Percentiles rank a stretch among this genome's conserved stretches.
Evolutionary conservation across 768 basidiomycete genomes (phyloP).

Genomic region (Tricholoma sp.): DNA sequence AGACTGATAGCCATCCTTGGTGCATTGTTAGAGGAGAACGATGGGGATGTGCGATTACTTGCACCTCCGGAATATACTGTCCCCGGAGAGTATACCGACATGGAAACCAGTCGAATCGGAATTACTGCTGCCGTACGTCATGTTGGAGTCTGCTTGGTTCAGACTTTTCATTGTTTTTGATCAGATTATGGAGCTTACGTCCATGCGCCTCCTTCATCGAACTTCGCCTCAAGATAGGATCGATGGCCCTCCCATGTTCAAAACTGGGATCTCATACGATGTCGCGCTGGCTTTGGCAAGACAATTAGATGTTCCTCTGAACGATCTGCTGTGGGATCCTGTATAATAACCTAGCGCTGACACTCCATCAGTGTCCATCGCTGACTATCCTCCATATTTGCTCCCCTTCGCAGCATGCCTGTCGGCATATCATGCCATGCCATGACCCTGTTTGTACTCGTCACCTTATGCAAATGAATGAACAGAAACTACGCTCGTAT

Average conservation of each 20-base stretch:
- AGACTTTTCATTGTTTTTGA: not conserved
- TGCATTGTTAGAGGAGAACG: constrained; percentile 71
- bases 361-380: too few relatives aligned
- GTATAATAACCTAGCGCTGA: constrained; percentile 14
- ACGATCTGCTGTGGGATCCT: constrained; percentile 70
- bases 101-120: constrained; percentile 61
- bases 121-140: constrained; percentile 53
- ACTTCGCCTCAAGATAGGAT: constrained; percentile 56
- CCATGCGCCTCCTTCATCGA: constrained; percentile 62
- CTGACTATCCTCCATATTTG: too few relatives aligned
- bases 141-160: not conserved
- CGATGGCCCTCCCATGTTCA: constrained; percentile 69
- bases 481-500: too few relatives aligned
- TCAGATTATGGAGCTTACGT: constrained; percentile 64
- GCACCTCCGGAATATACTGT: constrained; percentile 41
- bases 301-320: constrained; percentile 52
- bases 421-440: too few relatives aligned
- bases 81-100: constrained; percentile 71
- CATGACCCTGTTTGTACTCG: too few relatives aligned
- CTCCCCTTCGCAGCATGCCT: too few relatives aligned
- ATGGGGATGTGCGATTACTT: constrained; percentile 40
- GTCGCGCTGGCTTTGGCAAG: constrained; percentile 50
- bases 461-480: too few relatives aligned
- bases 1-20: constrained; percentile 78
- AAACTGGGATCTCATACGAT: constrained; percentile 65